Percentiles rank a stretch among this genome's conserved stretches.
Conservation (phyloP, 306 rosid species). For the Senna siamea region DNA sequence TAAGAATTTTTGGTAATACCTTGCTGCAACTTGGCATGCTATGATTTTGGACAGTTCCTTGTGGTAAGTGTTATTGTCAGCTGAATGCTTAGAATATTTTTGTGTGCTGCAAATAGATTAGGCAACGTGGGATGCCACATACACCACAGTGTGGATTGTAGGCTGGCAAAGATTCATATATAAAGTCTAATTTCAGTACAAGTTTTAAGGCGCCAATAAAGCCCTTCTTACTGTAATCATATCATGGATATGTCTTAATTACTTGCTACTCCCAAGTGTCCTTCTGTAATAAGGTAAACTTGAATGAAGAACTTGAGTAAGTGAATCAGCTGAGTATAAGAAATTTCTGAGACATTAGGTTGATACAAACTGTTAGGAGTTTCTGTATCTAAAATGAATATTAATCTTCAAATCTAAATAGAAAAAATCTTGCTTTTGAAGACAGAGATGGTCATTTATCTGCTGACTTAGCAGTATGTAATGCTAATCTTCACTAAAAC, state of each 20-base stretch:
- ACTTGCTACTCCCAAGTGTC: neutral
- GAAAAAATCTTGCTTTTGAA: too few relatives aligned
- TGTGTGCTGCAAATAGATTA: neutral
- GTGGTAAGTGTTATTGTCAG: neutral
- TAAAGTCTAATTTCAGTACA: neutral
- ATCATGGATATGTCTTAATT: neutral
- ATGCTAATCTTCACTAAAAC: neutral
- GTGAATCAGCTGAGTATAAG: neutral
- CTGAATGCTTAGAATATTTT: slow-evolving; percentile 17
- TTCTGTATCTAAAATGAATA: neutral
- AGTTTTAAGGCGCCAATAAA: neutral
- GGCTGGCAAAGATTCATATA: neutral
- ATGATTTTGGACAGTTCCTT: slow-evolving; percentile 13
- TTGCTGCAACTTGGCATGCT: slow-evolving; percentile 8
- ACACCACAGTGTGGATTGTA: slow-evolving; percentile 19
- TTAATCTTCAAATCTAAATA: neutral
- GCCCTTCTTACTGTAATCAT: neutral
- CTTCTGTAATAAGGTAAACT: slow-evolving; percentile 1
- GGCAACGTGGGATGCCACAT: slow-evolving; percentile 10
- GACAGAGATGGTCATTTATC: neutral
- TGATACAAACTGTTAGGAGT: neutral
- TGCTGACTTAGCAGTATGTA: neutral
- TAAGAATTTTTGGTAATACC: neutral
- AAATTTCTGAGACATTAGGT: slow-evolving; percentile 11
- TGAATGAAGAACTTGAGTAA: neutral